These are phyloP conservation scores for Coriaria nepalensis DNA, from an alignment of 306 rosid species.

Conservation along the genomic window DNA sequence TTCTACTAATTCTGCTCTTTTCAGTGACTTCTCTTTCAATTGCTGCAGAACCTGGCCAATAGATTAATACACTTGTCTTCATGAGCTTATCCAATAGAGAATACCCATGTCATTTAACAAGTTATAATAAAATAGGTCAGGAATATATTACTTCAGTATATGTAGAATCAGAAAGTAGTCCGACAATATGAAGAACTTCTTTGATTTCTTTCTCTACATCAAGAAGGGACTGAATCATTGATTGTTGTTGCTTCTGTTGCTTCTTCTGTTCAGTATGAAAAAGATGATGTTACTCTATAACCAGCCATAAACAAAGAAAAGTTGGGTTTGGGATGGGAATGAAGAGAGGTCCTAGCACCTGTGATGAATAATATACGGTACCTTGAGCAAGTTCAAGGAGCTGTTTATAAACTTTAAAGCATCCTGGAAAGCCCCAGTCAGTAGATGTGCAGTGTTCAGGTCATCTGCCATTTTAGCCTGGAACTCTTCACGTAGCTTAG, in stretches of 20 bases:
- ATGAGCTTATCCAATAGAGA: not conserved
- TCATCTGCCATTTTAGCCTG: constrained; percentile 82
- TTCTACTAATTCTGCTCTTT: constrained; percentile 62
- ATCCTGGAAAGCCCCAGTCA: constrained; percentile 80
- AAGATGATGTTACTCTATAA: constrained; percentile 4
- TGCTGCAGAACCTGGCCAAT: constrained; percentile 58
- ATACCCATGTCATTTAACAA: not conserved
- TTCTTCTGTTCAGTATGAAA: constrained; percentile 44
- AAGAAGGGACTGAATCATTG: constrained; percentile 41
- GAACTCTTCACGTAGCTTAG: constrained; percentile 48
- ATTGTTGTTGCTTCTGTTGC: constrained; percentile 44
- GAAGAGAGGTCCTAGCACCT: not conserved
- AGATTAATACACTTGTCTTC: constrained; percentile 1
- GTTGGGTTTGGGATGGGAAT: not conserved
- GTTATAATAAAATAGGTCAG: not conserved
- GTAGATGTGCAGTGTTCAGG: constrained; percentile 71
- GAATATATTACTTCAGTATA: constrained; percentile 47
- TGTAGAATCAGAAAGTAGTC: constrained; percentile 40
- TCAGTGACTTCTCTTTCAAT: constrained; percentile 64
- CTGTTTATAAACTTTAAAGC: constrained; percentile 62
- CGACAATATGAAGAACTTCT: constrained; percentile 41
- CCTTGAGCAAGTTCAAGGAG: constrained; percentile 64
- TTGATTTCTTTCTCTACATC: constrained; percentile 49
- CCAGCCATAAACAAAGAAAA: not conserved
- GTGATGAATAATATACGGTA: constrained; percentile 14